These are phyloP conservation scores for Lipomyces japonicus DNA, from an alignment of 805 yeast species.

Conservation along the genomic window DNA sequence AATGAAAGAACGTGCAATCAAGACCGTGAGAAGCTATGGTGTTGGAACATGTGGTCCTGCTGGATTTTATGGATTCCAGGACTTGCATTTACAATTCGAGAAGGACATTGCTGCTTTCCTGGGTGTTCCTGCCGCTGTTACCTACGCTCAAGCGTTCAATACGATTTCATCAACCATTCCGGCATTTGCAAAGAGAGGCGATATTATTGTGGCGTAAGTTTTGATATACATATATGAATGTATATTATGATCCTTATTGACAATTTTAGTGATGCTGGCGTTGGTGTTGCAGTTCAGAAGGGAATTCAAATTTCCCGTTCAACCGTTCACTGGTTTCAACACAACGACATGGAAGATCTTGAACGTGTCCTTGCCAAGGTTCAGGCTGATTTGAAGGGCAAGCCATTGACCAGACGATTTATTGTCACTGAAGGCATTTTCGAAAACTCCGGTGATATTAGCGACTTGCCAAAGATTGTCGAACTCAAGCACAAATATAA, in stretches of 20 bases:
- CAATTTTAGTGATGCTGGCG: slow-evolving; percentile 54
- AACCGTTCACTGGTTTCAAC: slow-evolving; percentile 65
- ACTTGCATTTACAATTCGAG: slow-evolving; percentile 73
- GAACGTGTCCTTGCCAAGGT: slow-evolving; percentile 58
- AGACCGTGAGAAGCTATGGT: slow-evolving; percentile 65
- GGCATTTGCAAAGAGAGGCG: slow-evolving; percentile 93
- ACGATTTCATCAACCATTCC: slow-evolving; percentile 87
- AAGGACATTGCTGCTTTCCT: slow-evolving; percentile 69
- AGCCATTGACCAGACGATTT: slow-evolving; percentile 83
- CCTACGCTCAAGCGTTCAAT: slow-evolving; percentile 90
- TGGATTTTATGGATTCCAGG: slow-evolving; percentile 90
- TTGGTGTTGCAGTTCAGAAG: slow-evolving; percentile 74
- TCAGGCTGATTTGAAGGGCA: slow-evolving; percentile 41
- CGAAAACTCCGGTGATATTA: slow-evolving; percentile 75
- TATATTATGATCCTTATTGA: neutral
- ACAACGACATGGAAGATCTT: slow-evolving; percentile 81
- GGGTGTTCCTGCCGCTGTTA: slow-evolving; percentile 70
- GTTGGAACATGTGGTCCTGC: slow-evolving; percentile 99
- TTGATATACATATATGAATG: too few relatives aligned
- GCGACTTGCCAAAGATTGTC: slow-evolving; percentile 51
- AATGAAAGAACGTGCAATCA: slow-evolving; percentile 53
- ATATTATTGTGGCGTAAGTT: slow-evolving; percentile 63
- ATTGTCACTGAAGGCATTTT: slow-evolving; percentile 89
- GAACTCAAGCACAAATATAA: slow-evolving; percentile 77
- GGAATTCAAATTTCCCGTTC: slow-evolving; percentile 85